Base-by-base conservation (phyloP, 225 moss, liverwort and hornwort genomes). In the Neckera pumila region DNA sequence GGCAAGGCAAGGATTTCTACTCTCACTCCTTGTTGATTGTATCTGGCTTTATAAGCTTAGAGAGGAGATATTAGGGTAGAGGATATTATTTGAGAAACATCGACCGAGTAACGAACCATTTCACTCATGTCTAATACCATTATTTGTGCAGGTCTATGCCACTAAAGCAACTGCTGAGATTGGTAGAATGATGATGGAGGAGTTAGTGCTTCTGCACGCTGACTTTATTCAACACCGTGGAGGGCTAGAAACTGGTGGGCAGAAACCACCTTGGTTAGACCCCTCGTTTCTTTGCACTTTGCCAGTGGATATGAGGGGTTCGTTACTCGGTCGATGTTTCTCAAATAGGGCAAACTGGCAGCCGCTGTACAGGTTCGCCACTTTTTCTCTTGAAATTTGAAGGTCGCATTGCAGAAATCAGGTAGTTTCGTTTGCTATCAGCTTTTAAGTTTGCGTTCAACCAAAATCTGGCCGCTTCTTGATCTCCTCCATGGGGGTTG, bases 181-280 rank as follows among this genome's bases (percentile, higher is more conserved):
- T 74, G 96, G 99, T 76, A 95, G 94, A 92, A 89, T 97, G 91
- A 94, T 99, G 96, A 97, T 99, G 99, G 96, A 99, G 90, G 99
- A 99, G 91, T 91, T 99, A 45, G 94, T 96, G n/a, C 69, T 90
- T 65, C 88, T 95, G 80, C 97, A 99, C 87, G 78, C 92, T 82
- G 96, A 93, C 85, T 97, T 95, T 86, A 76, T 83, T 54, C 91
- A 93, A 90, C 57, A 89, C 67, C 90, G 91, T 89, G 99, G 94
- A 87, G 91, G 89, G 69, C 80, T 93, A 59, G 84, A 34, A 57
- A 88, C 86, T 81, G 79, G 85, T 83, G 84, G 92, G 69, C 79
- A 89, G 66, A 86, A 92, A 66, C 95, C 97, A 51, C 88, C 92
- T 80, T 97, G 99, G 96, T 92, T 97, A 85, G 92, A 93, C 57